Conservation (phyloP, 805 yeast species). For the Lipomyces chichibuensis region DNA sequence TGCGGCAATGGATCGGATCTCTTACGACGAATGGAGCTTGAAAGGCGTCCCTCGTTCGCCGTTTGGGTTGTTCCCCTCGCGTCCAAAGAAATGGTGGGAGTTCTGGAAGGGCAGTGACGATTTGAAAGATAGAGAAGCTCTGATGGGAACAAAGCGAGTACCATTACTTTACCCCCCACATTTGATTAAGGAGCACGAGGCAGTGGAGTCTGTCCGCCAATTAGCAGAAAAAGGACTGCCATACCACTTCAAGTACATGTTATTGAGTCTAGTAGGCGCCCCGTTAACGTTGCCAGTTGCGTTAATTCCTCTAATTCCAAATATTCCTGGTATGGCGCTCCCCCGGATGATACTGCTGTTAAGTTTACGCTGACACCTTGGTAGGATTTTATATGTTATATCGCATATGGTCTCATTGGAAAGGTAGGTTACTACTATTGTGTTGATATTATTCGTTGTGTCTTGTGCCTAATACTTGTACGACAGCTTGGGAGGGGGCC, state of each 20-base stretch:
- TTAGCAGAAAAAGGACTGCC: slow-evolving; percentile 52
- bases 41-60: slow-evolving; percentile 70
- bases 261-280: slow-evolving; percentile 58
- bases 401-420: slow-evolving; percentile 80
- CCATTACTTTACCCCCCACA: slow-evolving; percentile 55
- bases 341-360: background rate
- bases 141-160: slow-evolving; percentile 24
- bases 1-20: slow-evolving; percentile 60
- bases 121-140: slow-evolving; percentile 36
- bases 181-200: slow-evolving; percentile 42
- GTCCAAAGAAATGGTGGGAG: slow-evolving; percentile 40
- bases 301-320: slow-evolving; percentile 82
- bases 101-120: slow-evolving; percentile 52
- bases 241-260: slow-evolving; percentile 60
- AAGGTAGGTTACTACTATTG: slow-evolving; percentile 39
- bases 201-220: slow-evolving; percentile 48
- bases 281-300: slow-evolving; percentile 84
- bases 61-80: slow-evolving; percentile 15
- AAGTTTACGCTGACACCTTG: background rate
- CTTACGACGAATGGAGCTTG: slow-evolving; percentile 79
- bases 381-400: slow-evolving; percentile 69
- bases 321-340: slow-evolving; percentile 70
- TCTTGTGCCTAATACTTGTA: background rate
- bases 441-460: background rate
- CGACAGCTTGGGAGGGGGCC: slow-evolving; percentile 67